Evolutionary conservation across 306 rosid species (phyloP), one percentile per base, ranked within the genome.

Genomic region (Hippophae rhamnoides): DNA sequence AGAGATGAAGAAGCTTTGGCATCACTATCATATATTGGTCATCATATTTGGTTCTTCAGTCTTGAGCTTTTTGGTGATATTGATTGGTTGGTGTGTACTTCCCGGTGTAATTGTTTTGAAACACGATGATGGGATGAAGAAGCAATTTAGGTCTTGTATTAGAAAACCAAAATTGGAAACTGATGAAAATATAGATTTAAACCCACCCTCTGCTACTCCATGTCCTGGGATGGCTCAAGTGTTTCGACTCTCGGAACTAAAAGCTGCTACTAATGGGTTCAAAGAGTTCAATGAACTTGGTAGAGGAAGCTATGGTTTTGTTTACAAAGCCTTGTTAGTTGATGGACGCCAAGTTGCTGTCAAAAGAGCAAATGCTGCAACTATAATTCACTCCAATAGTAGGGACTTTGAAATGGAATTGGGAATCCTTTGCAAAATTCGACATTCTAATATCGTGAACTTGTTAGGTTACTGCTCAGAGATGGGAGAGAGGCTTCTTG

Each of bases 201-300:
- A 76, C 31, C 52, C 87, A 41, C 60, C 66, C 60, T 75, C 78
- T 1, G 47, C 54, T 12, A 45, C 72, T 38, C 71, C 85, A 7
- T 87, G 95, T 52, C 98, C 98, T 0, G 93, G 95, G 52, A 53
- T 66, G 47, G 89, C 98, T 78, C 98, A 83, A 67, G 81, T 88
- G 70, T 92, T 92, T 60, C 74, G 98, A 51, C 98, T 92, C 52
- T 78, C 96, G 0, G 98, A 92, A 57, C 66, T 92, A 43, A 92
- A 83, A 71, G 98, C 87, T 8, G 98, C 98, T n/a, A 88, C 98
- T 1, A 92, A 85, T 48, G 98, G 96, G 14, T 88, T 92, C 81
- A 92, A 88, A 76, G 98, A 92, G 67, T 92, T 92, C 14, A 92
- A 85, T 42, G 98, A 92, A 82, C 83, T 92, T 9, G 98, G 98